Evolutionary conservation across 352 stramenopile species (phyloP).

Genomic region (Phytophthora chlamydospora): DNA sequence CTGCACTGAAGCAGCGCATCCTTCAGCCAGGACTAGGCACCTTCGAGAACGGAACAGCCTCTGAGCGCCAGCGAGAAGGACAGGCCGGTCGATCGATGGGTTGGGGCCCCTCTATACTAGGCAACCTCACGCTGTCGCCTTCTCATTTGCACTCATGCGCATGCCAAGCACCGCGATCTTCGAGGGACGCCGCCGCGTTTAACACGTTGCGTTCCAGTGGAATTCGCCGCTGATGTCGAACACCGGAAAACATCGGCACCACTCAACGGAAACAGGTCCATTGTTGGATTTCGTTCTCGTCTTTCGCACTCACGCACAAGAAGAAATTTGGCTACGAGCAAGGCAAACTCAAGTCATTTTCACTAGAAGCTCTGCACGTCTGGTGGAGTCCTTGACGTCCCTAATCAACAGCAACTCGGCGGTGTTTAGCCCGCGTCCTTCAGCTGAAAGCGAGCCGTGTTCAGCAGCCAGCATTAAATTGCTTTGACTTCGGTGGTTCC

Average conservation of each 20-base stretch:
- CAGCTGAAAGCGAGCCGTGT: too few relatives aligned
- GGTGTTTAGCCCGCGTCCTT: too few relatives aligned
- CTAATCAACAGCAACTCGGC: too few relatives aligned
- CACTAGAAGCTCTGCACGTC: too few relatives aligned
- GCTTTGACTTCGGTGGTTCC: too few relatives aligned
- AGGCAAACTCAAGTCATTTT: too few relatives aligned
- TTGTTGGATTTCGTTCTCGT: too few relatives aligned
- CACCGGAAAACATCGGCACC: slow-evolving; percentile 18
- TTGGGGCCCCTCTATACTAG: slow-evolving; percentile 13
- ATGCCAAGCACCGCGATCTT: slow-evolving; percentile 1
- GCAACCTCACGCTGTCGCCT: slow-evolving; percentile 1
- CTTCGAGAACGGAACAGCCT: not conserved
- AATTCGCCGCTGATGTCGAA: slow-evolving; percentile 3
- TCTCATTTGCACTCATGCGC: slow-evolving; percentile 20
- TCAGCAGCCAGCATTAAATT: too few relatives aligned
- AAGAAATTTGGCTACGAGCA: too few relatives aligned
- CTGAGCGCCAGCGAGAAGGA: not conserved
- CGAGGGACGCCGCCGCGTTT: slow-evolving; percentile 8
- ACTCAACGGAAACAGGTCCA: too few relatives aligned
- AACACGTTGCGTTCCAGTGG: slow-evolving; percentile 10
- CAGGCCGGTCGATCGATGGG: slow-evolving; percentile 2
- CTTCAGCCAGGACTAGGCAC: slow-evolving; percentile 10
- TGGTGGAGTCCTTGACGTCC: too few relatives aligned
- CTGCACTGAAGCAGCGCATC: slow-evolving; percentile 31
- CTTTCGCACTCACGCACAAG: too few relatives aligned